Evolutionary conservation across 345 rosid genomes (phyloP).

Genomic region (Dipteronia dyeriana): DNA sequence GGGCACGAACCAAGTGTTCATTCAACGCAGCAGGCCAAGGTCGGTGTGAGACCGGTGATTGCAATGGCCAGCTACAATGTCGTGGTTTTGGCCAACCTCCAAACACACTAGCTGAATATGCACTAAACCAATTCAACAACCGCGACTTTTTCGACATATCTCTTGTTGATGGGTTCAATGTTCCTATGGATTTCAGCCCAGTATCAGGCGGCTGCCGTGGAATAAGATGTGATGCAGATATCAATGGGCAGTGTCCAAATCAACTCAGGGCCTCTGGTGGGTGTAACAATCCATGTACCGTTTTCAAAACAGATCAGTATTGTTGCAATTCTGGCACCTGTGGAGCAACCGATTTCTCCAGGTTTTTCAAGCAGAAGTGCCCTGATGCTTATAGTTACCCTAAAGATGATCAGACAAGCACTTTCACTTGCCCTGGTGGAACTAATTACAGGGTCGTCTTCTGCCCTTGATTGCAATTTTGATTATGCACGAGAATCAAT

Average conservation of each 20-base stretch:
- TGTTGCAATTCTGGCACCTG: slow-evolving; percentile 44
- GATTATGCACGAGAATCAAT: no score
- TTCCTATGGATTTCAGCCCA: slow-evolving; percentile 57
- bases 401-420: no score
- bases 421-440: no score
- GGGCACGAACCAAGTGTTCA: slow-evolving; percentile 2
- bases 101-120: slow-evolving; percentile 57
- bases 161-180: slow-evolving; percentile 44
- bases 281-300: slow-evolving; percentile 53
- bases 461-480: no score
- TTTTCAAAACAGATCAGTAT: slow-evolving; percentile 41
- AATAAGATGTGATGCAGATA: slow-evolving; percentile 49
- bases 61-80: slow-evolving; percentile 47
- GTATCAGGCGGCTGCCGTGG: slow-evolving; percentile 34
- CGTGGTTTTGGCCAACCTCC: slow-evolving; percentile 55
- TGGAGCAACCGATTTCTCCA: slow-evolving; percentile 23
- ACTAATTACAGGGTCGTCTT: slow-evolving; percentile 31
- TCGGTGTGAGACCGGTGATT: slow-evolving; percentile 54
- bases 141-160: slow-evolving; percentile 52
- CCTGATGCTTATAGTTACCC: no score
- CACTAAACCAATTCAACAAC: slow-evolving; percentile 46
- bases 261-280: slow-evolving; percentile 32
- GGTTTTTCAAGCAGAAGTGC: slow-evolving; percentile 28
- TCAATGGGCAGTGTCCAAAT: slow-evolving; percentile 60
- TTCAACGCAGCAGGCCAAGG: slow-evolving; percentile 1